These are phyloP conservation scores for Meripilus lineatus DNA, from an alignment of 1,284 basidiomycete species.

Conservation along the genomic window DNA sequence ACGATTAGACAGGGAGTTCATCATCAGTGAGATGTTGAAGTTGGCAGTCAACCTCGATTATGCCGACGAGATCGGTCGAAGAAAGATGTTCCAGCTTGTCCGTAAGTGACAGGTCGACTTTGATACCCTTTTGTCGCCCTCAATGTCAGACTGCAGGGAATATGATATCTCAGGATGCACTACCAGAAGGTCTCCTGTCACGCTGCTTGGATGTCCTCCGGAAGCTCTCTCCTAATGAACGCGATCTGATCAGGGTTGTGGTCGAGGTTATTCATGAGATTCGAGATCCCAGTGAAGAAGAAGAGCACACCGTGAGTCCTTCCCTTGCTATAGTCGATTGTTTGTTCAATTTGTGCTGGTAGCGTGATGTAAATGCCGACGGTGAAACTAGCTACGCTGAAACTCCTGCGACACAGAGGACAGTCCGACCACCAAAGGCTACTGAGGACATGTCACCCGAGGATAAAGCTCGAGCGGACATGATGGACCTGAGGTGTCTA, in stretches of 20 bases:
- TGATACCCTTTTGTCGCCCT: neutral
- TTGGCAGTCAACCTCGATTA: conserved; percentile 88
- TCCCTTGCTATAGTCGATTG: neutral
- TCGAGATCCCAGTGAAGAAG: conserved; percentile 60
- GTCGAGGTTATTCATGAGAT: conserved; percentile 92
- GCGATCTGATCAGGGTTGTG: conserved; percentile 89
- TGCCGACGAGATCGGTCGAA: conserved; percentile 89
- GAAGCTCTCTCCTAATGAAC: conserved; percentile 80
- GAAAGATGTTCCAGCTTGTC: conserved; percentile 88
- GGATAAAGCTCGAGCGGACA: conserved; percentile 55
- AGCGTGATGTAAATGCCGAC: conserved; percentile 32
- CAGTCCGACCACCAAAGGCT: conserved; percentile 32
- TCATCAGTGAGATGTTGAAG: conserved; percentile 79
- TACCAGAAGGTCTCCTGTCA: conserved; percentile 79
- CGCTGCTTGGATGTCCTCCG: conserved; percentile 85
- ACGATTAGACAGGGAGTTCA: conserved; percentile 62
- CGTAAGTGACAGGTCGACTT: conserved; percentile 43
- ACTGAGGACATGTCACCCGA: conserved; percentile 50
- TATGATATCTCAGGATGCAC: conserved; percentile 79
- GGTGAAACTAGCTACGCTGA: conserved; percentile 31
- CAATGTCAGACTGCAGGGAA: conserved; percentile 46
- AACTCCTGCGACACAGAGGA: conserved; percentile 25
- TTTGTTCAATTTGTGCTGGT: neutral
- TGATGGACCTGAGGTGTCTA: conserved; percentile 82
- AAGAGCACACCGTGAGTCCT: conserved; percentile 27